Evolutionary conservation across 2,329 filamentous ascomycete genomes (phyloP).

Genomic region (Apiospora malaysiana): DNA sequence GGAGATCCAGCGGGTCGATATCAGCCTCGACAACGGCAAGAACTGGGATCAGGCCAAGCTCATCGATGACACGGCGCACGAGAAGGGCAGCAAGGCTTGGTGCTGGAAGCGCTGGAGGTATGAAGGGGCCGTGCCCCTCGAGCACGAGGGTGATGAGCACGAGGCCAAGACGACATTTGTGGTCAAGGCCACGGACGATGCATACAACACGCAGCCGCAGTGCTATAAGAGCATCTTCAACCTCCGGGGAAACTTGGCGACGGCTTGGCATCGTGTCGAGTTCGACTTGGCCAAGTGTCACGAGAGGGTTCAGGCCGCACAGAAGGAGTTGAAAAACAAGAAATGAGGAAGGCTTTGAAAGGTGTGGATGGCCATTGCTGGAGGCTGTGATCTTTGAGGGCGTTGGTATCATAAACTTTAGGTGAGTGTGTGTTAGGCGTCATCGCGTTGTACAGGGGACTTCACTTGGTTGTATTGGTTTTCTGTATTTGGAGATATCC

Average conservation of each 20-base stretch:
- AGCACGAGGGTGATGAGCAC: constrained; percentile 31
- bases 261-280: constrained; percentile 68
- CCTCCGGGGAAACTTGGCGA: constrained; percentile 67
- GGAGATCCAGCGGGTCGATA: constrained; percentile 70
- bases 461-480: neutral
- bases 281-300: constrained; percentile 32
- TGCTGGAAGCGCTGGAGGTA: constrained; percentile 70
- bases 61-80: constrained; percentile 51
- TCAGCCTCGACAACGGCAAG: constrained; percentile 66
- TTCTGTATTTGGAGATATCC: neutral
- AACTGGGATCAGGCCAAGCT: constrained; percentile 70
- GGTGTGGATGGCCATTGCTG: neutral
- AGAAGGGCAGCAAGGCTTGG: constrained; percentile 58
- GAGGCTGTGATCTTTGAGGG: neutral
- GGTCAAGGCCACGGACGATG: constrained; percentile 70
- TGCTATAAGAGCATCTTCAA: constrained; percentile 66
- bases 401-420: neutral
- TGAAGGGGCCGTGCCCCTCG: constrained; percentile 50
- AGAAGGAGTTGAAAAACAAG: neutral
- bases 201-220: constrained; percentile 71
- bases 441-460: neutral
- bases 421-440: neutral
- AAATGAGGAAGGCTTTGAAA: neutral
- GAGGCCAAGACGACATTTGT: constrained; percentile 57
- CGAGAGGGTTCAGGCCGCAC: neutral